Percentiles rank a stretch among this genome's conserved stretches.
Conservation (phyloP, 1,139 yeast genomes). For the Yamadazyma jaroonii region DNA sequence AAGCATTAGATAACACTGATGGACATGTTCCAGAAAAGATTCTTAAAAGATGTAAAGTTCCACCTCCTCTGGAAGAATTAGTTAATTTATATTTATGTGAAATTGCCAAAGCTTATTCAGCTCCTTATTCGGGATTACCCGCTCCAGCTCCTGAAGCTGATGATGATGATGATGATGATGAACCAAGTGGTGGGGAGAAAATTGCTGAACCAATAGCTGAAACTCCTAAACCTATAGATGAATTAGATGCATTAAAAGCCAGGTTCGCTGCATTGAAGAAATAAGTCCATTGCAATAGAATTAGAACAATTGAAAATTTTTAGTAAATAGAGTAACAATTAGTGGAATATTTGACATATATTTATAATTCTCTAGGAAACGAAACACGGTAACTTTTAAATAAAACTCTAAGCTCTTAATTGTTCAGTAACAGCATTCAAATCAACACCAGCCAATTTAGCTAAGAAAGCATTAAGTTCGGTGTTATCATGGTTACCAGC, state of each 20-base stretch:
- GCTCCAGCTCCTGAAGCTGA: slow-evolving; percentile 24
- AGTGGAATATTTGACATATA: no score
- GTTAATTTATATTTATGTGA: slow-evolving; percentile 73
- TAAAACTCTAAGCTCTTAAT: slow-evolving; percentile 5
- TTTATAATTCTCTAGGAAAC: slow-evolving; percentile 20
- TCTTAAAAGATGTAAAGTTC: slow-evolving; percentile 57
- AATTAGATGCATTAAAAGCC: slow-evolving; percentile 43
- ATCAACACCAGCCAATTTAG: slow-evolving; percentile 50
- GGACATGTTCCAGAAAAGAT: slow-evolving; percentile 65
- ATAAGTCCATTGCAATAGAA: no score
- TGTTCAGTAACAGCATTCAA: slow-evolving; percentile 45
- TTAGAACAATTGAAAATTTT: no score
- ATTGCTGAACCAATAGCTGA: slow-evolving; percentile 10
- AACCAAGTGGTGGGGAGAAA: slow-evolving; percentile 22
- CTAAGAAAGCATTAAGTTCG: slow-evolving; percentile 75
- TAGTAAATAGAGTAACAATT: no score
- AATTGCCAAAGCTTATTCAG: slow-evolving; percentile 77
- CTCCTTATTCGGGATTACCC: slow-evolving; percentile 62
- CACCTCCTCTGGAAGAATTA: slow-evolving; percentile 64
- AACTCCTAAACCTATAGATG: slow-evolving; percentile 18
- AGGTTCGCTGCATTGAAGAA: slow-evolving; percentile 47
- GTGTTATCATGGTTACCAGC: slow-evolving; percentile 82
- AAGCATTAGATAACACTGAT: slow-evolving; percentile 56
- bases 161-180: slow-evolving; percentile 15
- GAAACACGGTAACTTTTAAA: slow-evolving; percentile 2